Percentiles rank a stretch among this genome's conserved stretches.
These are phyloP conservation scores for Leccinum broughii DNA, from an alignment of 768 basidiomycete species.

Conservation along the genomic window DNA sequence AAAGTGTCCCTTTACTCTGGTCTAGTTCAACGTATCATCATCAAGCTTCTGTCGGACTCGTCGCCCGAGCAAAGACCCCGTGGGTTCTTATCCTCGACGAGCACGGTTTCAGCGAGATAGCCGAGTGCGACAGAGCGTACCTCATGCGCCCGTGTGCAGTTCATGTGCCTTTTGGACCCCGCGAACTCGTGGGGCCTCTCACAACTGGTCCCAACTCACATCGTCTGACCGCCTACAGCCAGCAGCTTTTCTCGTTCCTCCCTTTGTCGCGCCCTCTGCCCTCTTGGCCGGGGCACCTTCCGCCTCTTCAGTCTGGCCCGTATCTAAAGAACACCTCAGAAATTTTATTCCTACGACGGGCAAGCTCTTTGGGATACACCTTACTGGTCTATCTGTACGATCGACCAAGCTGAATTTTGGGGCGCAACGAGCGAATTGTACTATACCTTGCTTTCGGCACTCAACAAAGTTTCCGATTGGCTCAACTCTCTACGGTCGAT, in stretches of 20 bases:
- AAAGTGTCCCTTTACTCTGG: slow-evolving; percentile 4
- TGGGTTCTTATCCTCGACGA: slow-evolving; percentile 57
- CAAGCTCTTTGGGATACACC: slow-evolving; percentile 34
- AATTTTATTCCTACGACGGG: slow-evolving; percentile 38
- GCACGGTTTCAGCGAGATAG: slow-evolving; percentile 39
- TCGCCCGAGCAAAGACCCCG: slow-evolving; percentile 43
- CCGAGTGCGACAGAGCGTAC: slow-evolving; percentile 33
- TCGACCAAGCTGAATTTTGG: not conserved
- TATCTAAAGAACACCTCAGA: slow-evolving; percentile 32
- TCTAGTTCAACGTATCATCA: slow-evolving; percentile 11
- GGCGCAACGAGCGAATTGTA: slow-evolving; percentile 16
- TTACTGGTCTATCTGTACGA: slow-evolving; percentile 36
- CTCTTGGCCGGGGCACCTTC: slow-evolving; percentile 26
- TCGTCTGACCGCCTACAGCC: slow-evolving; percentile 34
- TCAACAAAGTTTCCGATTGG: slow-evolving; percentile 31
- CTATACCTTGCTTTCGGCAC: slow-evolving; percentile 18
- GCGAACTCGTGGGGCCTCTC: slow-evolving; percentile 30
- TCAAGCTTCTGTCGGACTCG: slow-evolving; percentile 35
- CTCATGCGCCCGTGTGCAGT: slow-evolving; percentile 45
- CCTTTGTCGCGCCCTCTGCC: slow-evolving; percentile 49
- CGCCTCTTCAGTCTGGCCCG: slow-evolving; percentile 26
- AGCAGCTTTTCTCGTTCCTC: slow-evolving; percentile 58
- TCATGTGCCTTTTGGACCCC: slow-evolving; percentile 44
- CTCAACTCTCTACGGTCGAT: slow-evolving; percentile 25
- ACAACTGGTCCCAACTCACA: slow-evolving; percentile 32